These are phyloP conservation scores for Fragaria nilgerrensis DNA, from an alignment of 306 rosid genomes.

Conservation along the genomic window DNA sequence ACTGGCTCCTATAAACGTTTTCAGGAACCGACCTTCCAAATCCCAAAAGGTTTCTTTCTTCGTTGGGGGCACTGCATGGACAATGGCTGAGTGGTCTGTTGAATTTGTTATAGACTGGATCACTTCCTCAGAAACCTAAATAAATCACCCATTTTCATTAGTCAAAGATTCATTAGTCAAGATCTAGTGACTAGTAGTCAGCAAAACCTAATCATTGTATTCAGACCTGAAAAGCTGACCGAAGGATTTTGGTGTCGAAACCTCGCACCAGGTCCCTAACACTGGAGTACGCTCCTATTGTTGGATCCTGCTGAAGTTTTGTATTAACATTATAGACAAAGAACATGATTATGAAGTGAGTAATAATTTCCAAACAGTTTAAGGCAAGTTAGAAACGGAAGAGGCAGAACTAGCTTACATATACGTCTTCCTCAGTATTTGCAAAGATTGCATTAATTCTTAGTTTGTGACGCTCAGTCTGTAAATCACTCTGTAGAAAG, in stretches of 20 bases:
- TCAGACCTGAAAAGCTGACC: slow-evolving; percentile 66
- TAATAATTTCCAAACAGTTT: neutral
- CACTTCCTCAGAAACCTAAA: slow-evolving; percentile 70
- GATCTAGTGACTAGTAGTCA: neutral
- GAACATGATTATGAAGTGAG: neutral
- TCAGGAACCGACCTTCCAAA: slow-evolving; percentile 44
- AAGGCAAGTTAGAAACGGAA: neutral
- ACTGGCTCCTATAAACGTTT: slow-evolving; percentile 23
- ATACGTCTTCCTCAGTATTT: slow-evolving; percentile 41
- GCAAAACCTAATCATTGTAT: too few relatives aligned
- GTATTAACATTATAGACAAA: neutral
- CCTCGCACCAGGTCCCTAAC: slow-evolving; percentile 56
- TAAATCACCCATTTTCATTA: slow-evolving; percentile 3
- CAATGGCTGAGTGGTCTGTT: slow-evolving; percentile 44
- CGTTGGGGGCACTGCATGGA: slow-evolving; percentile 46
- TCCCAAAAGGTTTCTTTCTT: slow-evolving; percentile 34
- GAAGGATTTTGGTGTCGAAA: slow-evolving; percentile 58
- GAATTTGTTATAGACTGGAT: slow-evolving; percentile 43
- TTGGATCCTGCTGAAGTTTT: slow-evolving; percentile 46
- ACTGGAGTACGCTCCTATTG: slow-evolving; percentile 74
- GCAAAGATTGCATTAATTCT: slow-evolving; percentile 67
- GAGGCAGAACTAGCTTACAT: slow-evolving; percentile 28
- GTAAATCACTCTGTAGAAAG: slow-evolving; percentile 58
- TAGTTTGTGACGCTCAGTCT: slow-evolving; percentile 58
- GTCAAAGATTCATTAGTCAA: neutral